Evolutionary conservation across 176 grass and related monocot genomes (phyloP), one percentile per base, ranked within the genome.

Genomic region (Aechmea fasciata): DNA sequence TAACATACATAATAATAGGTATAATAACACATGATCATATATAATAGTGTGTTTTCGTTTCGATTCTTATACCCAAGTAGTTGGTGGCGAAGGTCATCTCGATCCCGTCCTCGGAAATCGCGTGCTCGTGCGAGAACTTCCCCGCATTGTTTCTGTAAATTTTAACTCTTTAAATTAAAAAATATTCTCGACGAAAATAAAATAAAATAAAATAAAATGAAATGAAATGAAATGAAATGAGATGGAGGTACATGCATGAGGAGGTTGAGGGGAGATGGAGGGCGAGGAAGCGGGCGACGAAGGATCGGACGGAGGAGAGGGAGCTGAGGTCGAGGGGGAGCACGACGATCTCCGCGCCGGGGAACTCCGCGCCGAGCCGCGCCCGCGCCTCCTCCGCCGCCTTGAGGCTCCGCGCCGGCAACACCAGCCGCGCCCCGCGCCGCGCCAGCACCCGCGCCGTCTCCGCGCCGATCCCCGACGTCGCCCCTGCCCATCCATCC

Each of bases 81-180:
- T 97, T 97, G 63, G 94, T 92, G 48, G 94, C 94, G 86, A 97
- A 97, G 54, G 88, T 92, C 94, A 93, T 97, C 85, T 97, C 94
- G 15, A 97, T 81, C 57, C 89, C 94, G 82, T 97, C 86, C 83
- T 93, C 94, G 11, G 89, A 83, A 57, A 97, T 78, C 74, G 89
- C 84, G 59, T 90, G 82, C 1, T 91, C 94, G 64, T 93, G 84
- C n/a, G 89, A 92, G 76, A 97, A 97, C 77, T 92, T 97, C 64
- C 94, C 94, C 12, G 94, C 94, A 68, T 97, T 97, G 78, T 97
- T 97, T 80, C 91, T 96, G 85, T 64, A 71, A 55, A 10, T 10
- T 57, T 52, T 1, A 13, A 17, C 15, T 0, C 55, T 1, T 4
- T 59, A 9, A 59, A 19, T 59, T 18, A 15, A 10, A 26, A 2